Evolutionary conservation across 2,329 filamentous ascomycete genomes (phyloP), one percentile per base, ranked within the genome.

Genomic region (Aspergillus clavatus): DNA sequence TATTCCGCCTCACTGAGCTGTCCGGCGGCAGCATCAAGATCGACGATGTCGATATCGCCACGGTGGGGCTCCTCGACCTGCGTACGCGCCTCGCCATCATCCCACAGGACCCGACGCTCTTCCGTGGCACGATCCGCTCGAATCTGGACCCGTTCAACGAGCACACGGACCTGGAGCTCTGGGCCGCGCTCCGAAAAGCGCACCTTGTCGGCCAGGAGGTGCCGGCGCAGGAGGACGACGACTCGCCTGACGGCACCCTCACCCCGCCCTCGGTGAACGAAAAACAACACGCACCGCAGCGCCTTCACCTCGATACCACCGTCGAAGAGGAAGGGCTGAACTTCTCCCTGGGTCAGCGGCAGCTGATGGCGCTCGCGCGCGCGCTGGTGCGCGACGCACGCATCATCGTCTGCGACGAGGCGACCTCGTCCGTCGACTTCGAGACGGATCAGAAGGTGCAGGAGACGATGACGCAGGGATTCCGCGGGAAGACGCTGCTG

Each of bases 331-430:
- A 96, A 70, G 93, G 93, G 0, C 78, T 95, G 50, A 97, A 97
- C 69, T 96, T 95, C 74, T 95, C 89, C 0, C 83, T 97, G 7
- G 91, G 91, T 5, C 91, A 97, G 71, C 82, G 93, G 3, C 93
- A 97, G 68, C 80, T 97, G 39, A 95, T 97, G 86, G 93, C 93
- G 1, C 77, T 98, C 1, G 90, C 90, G 0, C 83, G 93, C 1
- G 93, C 93, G 0, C 80, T 98, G 2, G 91, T 97, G 4, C 83
- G 91, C 28, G 82, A 84, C 35, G 86, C 84, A 0, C 88, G 86
- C 57, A 96, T 97, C 69, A 96, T 97, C 57, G 84, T 98, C 40
- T 96, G 91, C 68, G 93, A 98, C 72, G 93, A 98, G 69, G 93
- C 93, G 1, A 98, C 93, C 0, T 89, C 84, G 1, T 87, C 82